Conservation (phyloP, 441 rosid species). For the Pelargonium cotyledonis region DNA sequence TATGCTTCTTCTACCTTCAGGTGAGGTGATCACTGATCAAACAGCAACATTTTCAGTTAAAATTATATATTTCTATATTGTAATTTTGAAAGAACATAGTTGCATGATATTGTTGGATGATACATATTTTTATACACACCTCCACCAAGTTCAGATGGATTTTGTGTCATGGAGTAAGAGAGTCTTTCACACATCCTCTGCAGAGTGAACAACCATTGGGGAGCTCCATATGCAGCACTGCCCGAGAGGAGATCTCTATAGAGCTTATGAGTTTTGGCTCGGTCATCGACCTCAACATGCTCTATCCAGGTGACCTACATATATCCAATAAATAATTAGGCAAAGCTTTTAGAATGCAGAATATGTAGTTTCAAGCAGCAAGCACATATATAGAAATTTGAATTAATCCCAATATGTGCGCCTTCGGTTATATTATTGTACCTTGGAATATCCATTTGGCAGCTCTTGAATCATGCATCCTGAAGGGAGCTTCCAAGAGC, state of each 20-base stretch:
- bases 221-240: constrained; percentile 50
- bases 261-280: constrained; percentile 39
- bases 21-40: constrained; percentile 20
- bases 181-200: constrained; percentile 60
- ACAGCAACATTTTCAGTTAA: not conserved
- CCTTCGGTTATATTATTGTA: constrained; percentile 1
- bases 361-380: too few species aligned
- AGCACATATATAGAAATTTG: too few species aligned
- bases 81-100: too few species aligned
- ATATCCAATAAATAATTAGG: too few species aligned
- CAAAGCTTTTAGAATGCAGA: too few species aligned
- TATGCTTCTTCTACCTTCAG: constrained; percentile 35
- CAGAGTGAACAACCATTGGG: constrained; percentile 51
- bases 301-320: constrained; percentile 68
- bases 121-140: constrained; percentile 24
- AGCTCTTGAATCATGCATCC: constrained; percentile 64
- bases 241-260: constrained; percentile 44
- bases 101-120: not conserved
- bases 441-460: constrained; percentile 48
- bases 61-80: too few species aligned
- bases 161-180: constrained; percentile 17
- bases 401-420: too few species aligned
- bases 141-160: constrained; percentile 30
- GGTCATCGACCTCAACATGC: constrained; percentile 66
- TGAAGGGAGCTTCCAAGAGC: constrained; percentile 62